Evolutionary conservation across 192 early-diverging fungal genomes (phyloP).

Genomic region (Coemansia sp.): DNA sequence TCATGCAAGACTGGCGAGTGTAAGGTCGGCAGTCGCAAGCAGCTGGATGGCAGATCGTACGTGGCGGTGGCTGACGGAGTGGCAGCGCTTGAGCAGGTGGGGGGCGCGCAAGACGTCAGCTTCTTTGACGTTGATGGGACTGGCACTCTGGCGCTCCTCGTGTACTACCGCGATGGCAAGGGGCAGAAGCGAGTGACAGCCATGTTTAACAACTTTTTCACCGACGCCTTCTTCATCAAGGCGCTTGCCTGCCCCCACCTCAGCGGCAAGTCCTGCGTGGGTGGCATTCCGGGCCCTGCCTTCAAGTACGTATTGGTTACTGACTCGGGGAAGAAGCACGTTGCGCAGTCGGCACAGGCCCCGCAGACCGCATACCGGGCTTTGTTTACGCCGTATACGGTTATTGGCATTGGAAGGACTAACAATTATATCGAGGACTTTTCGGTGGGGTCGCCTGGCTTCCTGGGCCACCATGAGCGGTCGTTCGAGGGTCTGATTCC

Average conservation of each 20-base stretch:
- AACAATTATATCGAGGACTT: constrained; percentile 97
- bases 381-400: constrained; percentile 76
- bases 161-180: constrained; percentile 53
- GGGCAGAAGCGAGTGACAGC: constrained; percentile 55
- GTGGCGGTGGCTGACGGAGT: constrained; percentile 67
- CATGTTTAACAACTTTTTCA: constrained; percentile 89
- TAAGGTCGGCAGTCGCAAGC: constrained; percentile 53
- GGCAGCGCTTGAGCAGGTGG: constrained; percentile 57
- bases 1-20: constrained; percentile 50
- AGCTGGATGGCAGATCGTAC: constrained; percentile 65
- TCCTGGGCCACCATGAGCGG: constrained; percentile 15
- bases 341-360: constrained; percentile 77
- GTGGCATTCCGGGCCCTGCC: constrained; percentile 79
- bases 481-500: constrained; percentile 87
- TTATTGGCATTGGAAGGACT: constrained; percentile 89
- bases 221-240: constrained; percentile 95
- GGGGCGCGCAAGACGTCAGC: constrained; percentile 63
- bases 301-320: constrained; percentile 90
- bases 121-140: constrained; percentile 93
- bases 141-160: constrained; percentile 79
- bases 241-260: constrained; percentile 64
- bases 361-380: constrained; percentile 79
- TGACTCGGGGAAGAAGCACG: constrained; percentile 75
- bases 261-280: constrained; percentile 71
- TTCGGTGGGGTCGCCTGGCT: constrained; percentile 69